These are phyloP conservation scores for Solanum okadae DNA, from an alignment of 257 asterid genomes.

Conservation along the genomic window DNA sequence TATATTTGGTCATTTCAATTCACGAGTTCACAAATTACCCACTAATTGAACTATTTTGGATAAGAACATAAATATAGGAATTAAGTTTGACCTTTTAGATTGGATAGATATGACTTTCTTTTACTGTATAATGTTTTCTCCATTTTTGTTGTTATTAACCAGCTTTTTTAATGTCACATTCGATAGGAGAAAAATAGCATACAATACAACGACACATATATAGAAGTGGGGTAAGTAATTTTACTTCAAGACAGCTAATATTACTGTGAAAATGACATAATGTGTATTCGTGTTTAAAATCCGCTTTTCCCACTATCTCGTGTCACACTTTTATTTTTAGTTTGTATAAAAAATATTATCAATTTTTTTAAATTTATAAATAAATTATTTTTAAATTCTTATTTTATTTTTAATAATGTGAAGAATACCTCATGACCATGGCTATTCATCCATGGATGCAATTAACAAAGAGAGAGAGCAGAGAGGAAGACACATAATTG, in stretches of 20 bases:
- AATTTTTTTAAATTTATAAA: no score
- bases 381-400: no score
- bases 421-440: no score
- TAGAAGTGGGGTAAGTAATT: background rate
- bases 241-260: background rate
- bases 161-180: background rate
- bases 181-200: background rate
- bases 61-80: background rate
- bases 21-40: no score
- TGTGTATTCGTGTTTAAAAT: background rate
- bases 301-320: background rate
- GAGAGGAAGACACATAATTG: no score
- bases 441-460: no score
- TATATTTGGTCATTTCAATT: background rate
- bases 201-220: background rate
- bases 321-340: background rate
- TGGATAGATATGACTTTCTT: background rate
- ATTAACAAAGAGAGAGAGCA: no score
- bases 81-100: background rate
- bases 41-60: background rate
- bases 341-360: background rate
- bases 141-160: background rate
- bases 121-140: background rate
- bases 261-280: background rate
- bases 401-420: no score